phyloP scores from a whole-genome alignment of 139 green algal species.

The Asterochloris erici region DNA sequence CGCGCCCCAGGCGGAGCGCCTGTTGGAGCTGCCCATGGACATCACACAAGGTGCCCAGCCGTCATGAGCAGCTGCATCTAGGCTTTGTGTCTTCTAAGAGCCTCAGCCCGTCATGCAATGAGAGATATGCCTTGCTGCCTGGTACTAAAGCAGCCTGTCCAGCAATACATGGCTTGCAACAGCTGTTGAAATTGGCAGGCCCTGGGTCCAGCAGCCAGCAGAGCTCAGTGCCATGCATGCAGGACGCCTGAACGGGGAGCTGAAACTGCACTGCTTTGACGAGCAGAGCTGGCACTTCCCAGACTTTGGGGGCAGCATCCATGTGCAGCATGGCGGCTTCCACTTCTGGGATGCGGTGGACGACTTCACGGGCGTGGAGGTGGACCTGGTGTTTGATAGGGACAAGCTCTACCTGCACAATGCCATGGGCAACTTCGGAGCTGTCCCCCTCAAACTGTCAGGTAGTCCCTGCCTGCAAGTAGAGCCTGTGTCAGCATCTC shows the following conservation, averaged over 20 bases:
- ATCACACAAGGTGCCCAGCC: constrained; percentile 56
- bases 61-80: no score
- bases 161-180: no score
- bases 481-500: background rate
- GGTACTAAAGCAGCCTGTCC: background rate
- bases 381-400: constrained; percentile 91
- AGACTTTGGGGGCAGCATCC: constrained; percentile 56
- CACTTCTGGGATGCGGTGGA: constrained; percentile 96
- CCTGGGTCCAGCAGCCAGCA: background rate
- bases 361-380: constrained; percentile 64
- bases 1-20: constrained; percentile 77
- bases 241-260: constrained; percentile 56
- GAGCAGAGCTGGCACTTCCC: constrained; percentile 73
- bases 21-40: constrained; percentile 90
- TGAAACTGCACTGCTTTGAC: constrained; percentile 56
- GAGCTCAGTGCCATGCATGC: background rate
- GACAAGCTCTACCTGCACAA: constrained; percentile 91
- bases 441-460: constrained; percentile 59
- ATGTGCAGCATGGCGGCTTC: constrained; percentile 51
- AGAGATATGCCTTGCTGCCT: no score
- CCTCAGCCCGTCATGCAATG: no score
- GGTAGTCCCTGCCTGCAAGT: constrained; percentile 1
- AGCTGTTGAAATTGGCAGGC: no score
- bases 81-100: no score
- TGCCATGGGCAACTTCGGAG: constrained; percentile 75